These are phyloP conservation scores for Pichia ethanolica DNA, from an alignment of 805 yeast species.

Conservation along the genomic window DNA sequence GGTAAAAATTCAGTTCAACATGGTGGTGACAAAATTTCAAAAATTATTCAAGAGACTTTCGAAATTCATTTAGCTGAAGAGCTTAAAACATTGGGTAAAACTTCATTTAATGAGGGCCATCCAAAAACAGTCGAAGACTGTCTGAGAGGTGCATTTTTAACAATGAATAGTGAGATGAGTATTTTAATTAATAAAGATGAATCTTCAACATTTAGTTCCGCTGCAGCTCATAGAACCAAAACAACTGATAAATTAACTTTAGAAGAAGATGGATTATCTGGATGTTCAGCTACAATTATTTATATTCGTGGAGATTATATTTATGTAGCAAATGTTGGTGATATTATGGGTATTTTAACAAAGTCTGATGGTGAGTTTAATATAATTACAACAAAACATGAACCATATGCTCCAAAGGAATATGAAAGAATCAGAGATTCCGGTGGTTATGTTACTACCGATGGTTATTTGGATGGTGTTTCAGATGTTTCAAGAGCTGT, in stretches of 20 bases:
- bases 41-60: slow-evolving; percentile 64
- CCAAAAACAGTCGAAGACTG: slow-evolving; percentile 62
- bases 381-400: slow-evolving; percentile 70
- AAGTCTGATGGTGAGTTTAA: slow-evolving; percentile 73
- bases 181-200: slow-evolving; percentile 42
- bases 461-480: slow-evolving; percentile 78
- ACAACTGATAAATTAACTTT: slow-evolving; percentile 46
- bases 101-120: slow-evolving; percentile 31
- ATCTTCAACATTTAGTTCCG: slow-evolving; percentile 33
- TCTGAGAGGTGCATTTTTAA: slow-evolving; percentile 70
- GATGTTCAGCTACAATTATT: slow-evolving; percentile 77
- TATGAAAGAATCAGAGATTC: slow-evolving; percentile 83
- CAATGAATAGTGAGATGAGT: slow-evolving; percentile 76
- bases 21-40: slow-evolving; percentile 60
- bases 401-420: slow-evolving; percentile 70
- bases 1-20: slow-evolving; percentile 58
- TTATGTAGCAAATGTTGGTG: slow-evolving; percentile 87
- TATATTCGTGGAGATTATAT: slow-evolving; percentile 65
- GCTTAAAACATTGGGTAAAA: slow-evolving; percentile 33
- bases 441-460: slow-evolving; percentile 84
- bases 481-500: slow-evolving; percentile 83
- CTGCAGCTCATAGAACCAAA: slow-evolving; percentile 46
- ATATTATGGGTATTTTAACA: slow-evolving; percentile 73
- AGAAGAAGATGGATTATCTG: slow-evolving; percentile 66
- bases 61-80: slow-evolving; percentile 64